A percentile compares a stretch with the other conserved stretches of the same genome.
Conservation (phyloP, 805 yeast genomes). For the Lachancea sp. region DNA sequence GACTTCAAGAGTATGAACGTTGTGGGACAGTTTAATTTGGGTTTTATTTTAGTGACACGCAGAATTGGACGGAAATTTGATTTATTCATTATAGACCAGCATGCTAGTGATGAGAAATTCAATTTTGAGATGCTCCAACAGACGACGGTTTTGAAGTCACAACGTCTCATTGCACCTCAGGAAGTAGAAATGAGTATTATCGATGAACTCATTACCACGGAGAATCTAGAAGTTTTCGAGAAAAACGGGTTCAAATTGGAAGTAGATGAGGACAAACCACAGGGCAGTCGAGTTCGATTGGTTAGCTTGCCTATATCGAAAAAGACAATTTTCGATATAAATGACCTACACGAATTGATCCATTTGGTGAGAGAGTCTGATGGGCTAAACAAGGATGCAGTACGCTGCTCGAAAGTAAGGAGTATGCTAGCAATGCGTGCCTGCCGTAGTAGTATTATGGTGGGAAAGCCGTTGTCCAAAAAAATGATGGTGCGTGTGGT, state of each 20-base stretch:
- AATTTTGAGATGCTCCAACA: constrained; percentile 71
- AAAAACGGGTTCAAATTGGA: constrained; percentile 71
- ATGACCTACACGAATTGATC: constrained; percentile 71
- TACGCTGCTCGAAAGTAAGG: constrained; percentile 69
- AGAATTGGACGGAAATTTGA: constrained; percentile 40
- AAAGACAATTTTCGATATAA: constrained; percentile 53
- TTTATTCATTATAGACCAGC: constrained; percentile 89
- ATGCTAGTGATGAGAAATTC: constrained; percentile 93
- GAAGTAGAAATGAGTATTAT: constrained; percentile 60
- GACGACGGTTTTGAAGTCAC: constrained; percentile 54
- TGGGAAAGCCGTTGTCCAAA: constrained; percentile 62
- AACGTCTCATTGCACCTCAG: constrained; percentile 58
- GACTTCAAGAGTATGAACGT: constrained; percentile 74
- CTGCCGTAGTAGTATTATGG: constrained; percentile 89
- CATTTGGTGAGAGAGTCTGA: constrained; percentile 55
- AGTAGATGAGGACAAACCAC: constrained; percentile 43
- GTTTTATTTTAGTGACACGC: constrained; percentile 74
- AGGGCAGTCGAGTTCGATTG: constrained; percentile 53
- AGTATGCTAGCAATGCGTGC: constrained; percentile 92
- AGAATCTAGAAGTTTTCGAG: constrained; percentile 49
- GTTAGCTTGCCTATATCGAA: constrained; percentile 69
- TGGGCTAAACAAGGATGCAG: constrained; percentile 32
- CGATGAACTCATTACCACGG: constrained; percentile 69
- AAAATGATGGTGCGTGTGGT: constrained; percentile 66
- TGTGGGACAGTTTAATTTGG: constrained; percentile 93